phyloP scores from a whole-genome alignment of 2,329 filamentous ascomycete species.

The Pezicula carpinea region DNA sequence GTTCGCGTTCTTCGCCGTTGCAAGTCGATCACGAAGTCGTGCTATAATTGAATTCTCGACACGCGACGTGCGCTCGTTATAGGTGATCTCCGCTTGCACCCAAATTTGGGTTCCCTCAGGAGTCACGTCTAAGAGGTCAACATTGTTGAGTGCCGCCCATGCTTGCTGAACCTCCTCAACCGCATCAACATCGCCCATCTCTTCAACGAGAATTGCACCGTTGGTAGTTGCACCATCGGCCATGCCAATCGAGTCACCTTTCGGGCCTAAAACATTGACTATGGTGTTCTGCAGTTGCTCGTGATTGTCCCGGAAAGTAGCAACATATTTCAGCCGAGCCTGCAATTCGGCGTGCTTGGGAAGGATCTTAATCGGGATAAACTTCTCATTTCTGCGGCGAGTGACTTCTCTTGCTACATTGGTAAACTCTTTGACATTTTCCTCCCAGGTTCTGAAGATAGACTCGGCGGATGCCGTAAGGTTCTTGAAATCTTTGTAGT shows the following conservation, averaged over 20 bases:
- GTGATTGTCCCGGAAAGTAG: conserved; percentile 92
- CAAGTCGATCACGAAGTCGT: conserved; percentile 82
- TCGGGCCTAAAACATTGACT: conserved; percentile 87
- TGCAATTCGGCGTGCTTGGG: conserved; percentile 86
- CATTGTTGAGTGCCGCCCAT: conserved; percentile 89
- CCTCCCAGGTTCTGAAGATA: conserved; percentile 92
- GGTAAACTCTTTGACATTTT: conserved; percentile 95
- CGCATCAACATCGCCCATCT: conserved; percentile 95
- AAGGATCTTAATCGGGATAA: conserved; percentile 95
- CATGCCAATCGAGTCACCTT: conserved; percentile 51
- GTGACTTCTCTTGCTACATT: conserved; percentile 96
- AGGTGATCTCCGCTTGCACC: conserved; percentile 90
- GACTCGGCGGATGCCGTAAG: conserved; percentile 79
- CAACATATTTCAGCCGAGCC: conserved; percentile 86
- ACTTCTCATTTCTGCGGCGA: conserved; percentile 89
- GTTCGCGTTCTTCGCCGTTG: conserved; percentile 93
- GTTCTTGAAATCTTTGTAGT: conserved; percentile 82
- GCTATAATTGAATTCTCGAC: conserved; percentile 99
- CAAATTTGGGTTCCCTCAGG: conserved; percentile 85
- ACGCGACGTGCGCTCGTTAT: conserved; percentile 94
- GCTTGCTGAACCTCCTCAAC: conserved; percentile 94
- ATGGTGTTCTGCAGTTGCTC: conserved; percentile 97
- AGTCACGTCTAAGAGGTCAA: conserved; percentile 90
- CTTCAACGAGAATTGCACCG: conserved; percentile 73
- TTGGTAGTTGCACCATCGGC: conserved; percentile 48